phyloP scores from a whole-genome alignment of 345 rosid genomes.

The Melaleuca quinquenervia region DNA sequence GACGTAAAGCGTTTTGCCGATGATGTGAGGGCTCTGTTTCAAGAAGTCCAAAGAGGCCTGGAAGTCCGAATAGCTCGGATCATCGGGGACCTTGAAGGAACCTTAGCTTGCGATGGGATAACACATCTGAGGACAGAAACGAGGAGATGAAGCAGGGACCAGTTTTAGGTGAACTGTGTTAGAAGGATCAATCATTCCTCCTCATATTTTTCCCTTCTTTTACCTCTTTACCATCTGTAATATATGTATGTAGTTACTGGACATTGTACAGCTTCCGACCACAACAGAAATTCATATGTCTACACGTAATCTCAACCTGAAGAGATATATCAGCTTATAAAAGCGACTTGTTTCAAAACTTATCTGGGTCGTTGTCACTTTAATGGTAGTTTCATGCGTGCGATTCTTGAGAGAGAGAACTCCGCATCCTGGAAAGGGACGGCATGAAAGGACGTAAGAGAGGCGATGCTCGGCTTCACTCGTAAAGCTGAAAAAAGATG shows the following conservation, averaged over 20 bases:
- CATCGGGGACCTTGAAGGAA: slow-evolving; percentile 84
- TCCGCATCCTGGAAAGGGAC: not conserved
- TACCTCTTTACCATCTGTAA: not conserved
- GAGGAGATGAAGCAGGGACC: not conserved
- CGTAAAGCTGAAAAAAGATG: not conserved
- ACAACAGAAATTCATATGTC: not conserved
- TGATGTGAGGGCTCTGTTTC: slow-evolving; percentile 43
- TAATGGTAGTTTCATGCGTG: not conserved
- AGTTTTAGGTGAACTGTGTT: not conserved
- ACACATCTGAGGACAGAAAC: slow-evolving; percentile 32
- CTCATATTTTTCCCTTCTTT: not conserved
- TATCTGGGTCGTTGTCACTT: not conserved
- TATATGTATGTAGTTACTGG: not conserved
- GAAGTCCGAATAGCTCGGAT: slow-evolving; percentile 82
- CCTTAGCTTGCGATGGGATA: slow-evolving; percentile 87
- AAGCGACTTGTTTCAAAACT: not conserved
- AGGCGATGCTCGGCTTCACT: not conserved
- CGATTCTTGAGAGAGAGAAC: not conserved
- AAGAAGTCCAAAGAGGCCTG: slow-evolving; percentile 83
- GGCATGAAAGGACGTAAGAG: not conserved
- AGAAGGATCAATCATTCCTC: not conserved
- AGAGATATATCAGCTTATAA: not conserved
- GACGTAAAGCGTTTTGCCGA: slow-evolving; percentile 67
- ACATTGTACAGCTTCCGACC: not conserved
- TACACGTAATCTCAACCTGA: not conserved